Conservation (phyloP, 2,329 filamentous ascomycete genomes). For the Diaporthe sp. region DNA sequence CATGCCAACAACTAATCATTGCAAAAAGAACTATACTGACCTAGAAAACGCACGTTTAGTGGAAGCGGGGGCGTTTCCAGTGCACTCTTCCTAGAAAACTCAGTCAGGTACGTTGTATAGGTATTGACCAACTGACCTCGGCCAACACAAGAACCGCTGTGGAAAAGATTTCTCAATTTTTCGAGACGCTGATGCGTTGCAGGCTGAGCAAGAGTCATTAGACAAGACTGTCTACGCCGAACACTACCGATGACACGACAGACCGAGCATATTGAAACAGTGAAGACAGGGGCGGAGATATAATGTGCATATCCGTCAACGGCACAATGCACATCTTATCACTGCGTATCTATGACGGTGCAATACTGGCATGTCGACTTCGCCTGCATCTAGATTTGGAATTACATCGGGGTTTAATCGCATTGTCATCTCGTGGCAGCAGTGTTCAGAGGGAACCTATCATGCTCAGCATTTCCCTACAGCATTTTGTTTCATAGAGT, state of each 20-base stretch:
- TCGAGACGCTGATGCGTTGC: neutral
- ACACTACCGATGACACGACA: constrained; percentile 3
- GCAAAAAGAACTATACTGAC: neutral
- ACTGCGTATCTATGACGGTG: too few species aligned
- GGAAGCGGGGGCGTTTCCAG: constrained; percentile 28
- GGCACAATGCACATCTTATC: neutral
- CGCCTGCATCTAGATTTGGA: neutral
- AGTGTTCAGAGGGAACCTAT: neutral
- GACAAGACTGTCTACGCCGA: neutral
- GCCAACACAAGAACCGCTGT: neutral
- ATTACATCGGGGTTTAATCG: too few species aligned
- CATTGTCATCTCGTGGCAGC: neutral
- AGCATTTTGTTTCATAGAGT: neutral
- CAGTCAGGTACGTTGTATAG: neutral
- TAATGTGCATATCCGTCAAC: neutral
- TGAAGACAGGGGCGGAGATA: neutral
- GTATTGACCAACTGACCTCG: too few species aligned
- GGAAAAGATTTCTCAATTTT: neutral
- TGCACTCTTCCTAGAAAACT: constrained; percentile 21
- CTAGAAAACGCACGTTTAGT: neutral
- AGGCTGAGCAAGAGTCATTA: constrained; percentile 13
- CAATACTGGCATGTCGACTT: neutral
- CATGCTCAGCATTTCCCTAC: neutral
- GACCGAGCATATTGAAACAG: neutral
- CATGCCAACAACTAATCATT: neutral